A percentile compares a stretch with the other conserved stretches of the same genome.
Conservation (phyloP, 169 alveolate genomes). For the Cryptosporidium xiaoi region DNA sequence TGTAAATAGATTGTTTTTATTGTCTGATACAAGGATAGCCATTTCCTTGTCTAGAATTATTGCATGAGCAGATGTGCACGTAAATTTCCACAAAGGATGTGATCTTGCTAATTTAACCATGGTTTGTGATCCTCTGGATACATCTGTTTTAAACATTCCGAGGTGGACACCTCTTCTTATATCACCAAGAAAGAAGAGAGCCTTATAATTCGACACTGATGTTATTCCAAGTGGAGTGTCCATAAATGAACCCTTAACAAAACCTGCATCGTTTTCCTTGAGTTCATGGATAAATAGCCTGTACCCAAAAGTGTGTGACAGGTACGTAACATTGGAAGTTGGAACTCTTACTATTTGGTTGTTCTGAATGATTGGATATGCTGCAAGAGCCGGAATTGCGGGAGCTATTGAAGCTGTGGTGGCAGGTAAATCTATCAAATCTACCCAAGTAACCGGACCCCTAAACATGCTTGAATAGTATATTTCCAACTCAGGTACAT, state of each 20-base stretch:
- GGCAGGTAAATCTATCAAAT: conserved; percentile 61
- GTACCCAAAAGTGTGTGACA: conserved; percentile 64
- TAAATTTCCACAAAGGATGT: conserved; percentile 71
- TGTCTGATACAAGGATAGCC: conserved; percentile 58
- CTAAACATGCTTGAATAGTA: conserved; percentile 47
- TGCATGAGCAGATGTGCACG: conserved; percentile 72
- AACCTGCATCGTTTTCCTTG: conserved; percentile 25
- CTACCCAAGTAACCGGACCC: conserved; percentile 69
- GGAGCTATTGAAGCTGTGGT: conserved; percentile 74
- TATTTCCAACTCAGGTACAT: conserved; percentile 25
- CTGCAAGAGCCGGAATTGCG: conserved; percentile 73
- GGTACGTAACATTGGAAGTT: conserved; percentile 26
- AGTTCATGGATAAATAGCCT: conserved; percentile 58
- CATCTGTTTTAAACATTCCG: conserved; percentile 66
- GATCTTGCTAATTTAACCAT: conserved; percentile 73
- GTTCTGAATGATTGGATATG: conserved; percentile 64
- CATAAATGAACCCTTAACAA: conserved; percentile 47
- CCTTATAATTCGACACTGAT: conserved; percentile 40
- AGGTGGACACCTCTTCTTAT: conserved; percentile 70
- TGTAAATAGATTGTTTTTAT: conserved; percentile 14
- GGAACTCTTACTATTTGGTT: conserved; percentile 38
- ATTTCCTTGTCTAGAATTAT: conserved; percentile 25
- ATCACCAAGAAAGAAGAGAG: conserved; percentile 57
- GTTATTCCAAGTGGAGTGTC: conserved; percentile 71
- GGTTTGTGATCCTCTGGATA: conserved; percentile 70